phyloP scores from a whole-genome alignment of 805 yeast genomes.

The Candida sakaeoensis region DNA sequence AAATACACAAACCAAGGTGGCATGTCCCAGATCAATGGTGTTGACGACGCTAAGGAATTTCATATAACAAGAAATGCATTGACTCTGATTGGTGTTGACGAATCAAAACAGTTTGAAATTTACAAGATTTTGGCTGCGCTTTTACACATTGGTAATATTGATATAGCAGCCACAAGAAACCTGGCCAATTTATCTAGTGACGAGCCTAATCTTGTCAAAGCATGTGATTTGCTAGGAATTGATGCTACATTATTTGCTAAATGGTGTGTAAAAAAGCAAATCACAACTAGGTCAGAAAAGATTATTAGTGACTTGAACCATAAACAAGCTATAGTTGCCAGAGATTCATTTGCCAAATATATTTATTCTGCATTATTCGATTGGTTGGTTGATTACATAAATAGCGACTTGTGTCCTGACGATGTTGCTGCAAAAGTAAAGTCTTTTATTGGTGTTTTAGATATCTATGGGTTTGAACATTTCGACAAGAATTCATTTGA shows the following conservation, averaged over 20 bases:
- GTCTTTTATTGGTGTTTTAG: slow-evolving; percentile 91
- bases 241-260: slow-evolving; percentile 72
- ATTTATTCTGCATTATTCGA: slow-evolving; percentile 90
- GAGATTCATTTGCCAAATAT: slow-evolving; percentile 96
- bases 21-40: slow-evolving; percentile 60
- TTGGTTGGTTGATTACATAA: slow-evolving; percentile 87
- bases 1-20: slow-evolving; percentile 90
- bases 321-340: slow-evolving; percentile 82
- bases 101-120: slow-evolving; percentile 57
- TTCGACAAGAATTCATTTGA: slow-evolving; percentile 92
- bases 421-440: slow-evolving; percentile 55
- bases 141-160: slow-evolving; percentile 89
- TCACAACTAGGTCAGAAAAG: slow-evolving; percentile 87
- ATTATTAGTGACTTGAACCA: slow-evolving; percentile 79
- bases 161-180: slow-evolving; percentile 76
- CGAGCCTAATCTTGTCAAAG: slow-evolving; percentile 79
- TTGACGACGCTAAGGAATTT: slow-evolving; percentile 82
- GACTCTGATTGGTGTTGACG: slow-evolving; percentile 68
- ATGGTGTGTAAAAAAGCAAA: slow-evolving; percentile 92
- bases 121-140: slow-evolving; percentile 83
- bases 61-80: slow-evolving; percentile 73
- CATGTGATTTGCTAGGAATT: slow-evolving; percentile 79
- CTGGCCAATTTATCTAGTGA: slow-evolving; percentile 80
- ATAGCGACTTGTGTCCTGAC: slow-evolving; percentile 75
- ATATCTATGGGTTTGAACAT: slow-evolving; percentile 97